A percentile compares a stretch with the other conserved stretches of the same genome.
Conservation (phyloP, 2,329 filamentous ascomycete genomes). For the Microcyclospora tardicrescens region DNA sequence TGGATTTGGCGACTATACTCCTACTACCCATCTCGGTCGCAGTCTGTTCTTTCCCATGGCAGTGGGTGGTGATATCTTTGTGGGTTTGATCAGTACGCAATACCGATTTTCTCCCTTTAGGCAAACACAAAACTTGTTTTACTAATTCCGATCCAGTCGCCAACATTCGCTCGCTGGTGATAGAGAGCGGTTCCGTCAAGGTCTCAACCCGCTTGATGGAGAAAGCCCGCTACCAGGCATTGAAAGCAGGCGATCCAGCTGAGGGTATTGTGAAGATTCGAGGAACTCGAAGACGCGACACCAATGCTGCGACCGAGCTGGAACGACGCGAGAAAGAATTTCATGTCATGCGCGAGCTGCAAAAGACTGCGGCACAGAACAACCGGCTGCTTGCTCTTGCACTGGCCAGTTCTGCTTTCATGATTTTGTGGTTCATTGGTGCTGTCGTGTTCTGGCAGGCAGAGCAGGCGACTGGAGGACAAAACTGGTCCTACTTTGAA, state of each 20-base stretch:
- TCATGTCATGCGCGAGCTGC: conserved; percentile 55
- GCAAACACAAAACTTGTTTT: background rate
- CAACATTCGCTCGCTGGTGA: conserved; percentile 49
- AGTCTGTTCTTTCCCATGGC: conserved; percentile 70
- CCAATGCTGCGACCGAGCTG: conserved; percentile 35
- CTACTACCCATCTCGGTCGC: conserved; percentile 43
- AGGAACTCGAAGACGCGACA: conserved; percentile 1
- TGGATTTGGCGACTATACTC: conserved; percentile 46
- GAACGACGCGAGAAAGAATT: conserved; percentile 37
- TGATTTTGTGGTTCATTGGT: conserved; percentile 66
- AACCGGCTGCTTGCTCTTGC: conserved; percentile 61
- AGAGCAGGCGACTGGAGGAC: conserved; percentile 34
- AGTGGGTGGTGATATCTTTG: conserved; percentile 65
- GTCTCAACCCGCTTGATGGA: conserved; percentile 45
- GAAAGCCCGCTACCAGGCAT: conserved; percentile 30
- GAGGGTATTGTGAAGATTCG: conserved; percentile 18
- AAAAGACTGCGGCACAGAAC: conserved; percentile 47
- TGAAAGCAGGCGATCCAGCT: conserved; percentile 37
- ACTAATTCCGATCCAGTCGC: background rate
- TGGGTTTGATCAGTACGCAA: conserved; percentile 51
- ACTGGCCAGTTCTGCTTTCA: conserved; percentile 53
- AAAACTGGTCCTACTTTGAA: conserved; percentile 58
- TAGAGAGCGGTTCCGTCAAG: conserved; percentile 45
- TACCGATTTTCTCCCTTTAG: conserved; percentile 1
- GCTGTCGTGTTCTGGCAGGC: conserved; percentile 58